These are phyloP conservation scores for Hymenoscyphus scutula DNA, from an alignment of 2,329 filamentous ascomycete genomes.

Conservation along the genomic window DNA sequence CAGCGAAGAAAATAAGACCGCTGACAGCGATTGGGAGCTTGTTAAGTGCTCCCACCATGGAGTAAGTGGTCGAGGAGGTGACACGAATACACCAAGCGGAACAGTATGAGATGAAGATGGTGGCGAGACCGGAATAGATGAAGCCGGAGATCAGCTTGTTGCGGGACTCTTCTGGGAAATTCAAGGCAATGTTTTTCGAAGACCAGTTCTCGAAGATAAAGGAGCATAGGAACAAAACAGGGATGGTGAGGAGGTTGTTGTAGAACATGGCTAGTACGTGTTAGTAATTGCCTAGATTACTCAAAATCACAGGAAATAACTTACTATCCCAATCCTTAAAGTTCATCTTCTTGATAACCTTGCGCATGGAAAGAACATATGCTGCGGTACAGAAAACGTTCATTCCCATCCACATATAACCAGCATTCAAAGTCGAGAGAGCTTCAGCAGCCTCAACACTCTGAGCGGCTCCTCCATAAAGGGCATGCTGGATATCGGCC, in stretches of 20 bases:
- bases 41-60: constrained; percentile 97
- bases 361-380: constrained; percentile 90
- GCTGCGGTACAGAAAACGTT: constrained; percentile 94
- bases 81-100: constrained; percentile 98
- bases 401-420: constrained; percentile 96
- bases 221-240: constrained; percentile 79
- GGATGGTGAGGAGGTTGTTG: constrained; percentile 97
- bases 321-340: constrained; percentile 99
- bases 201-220: constrained; percentile 92
- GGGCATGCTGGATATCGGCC: constrained; percentile 89
- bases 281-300: constrained; percentile 33
- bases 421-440: constrained; percentile 86
- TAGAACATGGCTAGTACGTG: constrained; percentile 86
- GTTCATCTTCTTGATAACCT: constrained; percentile 98
- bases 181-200: constrained; percentile 72
- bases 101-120: constrained; percentile 99
- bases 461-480: constrained; percentile 45
- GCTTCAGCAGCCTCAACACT: constrained; percentile 63
- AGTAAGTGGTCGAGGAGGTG: constrained; percentile 96
- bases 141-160: constrained; percentile 82
- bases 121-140: constrained; percentile 88
- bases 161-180: constrained; percentile 82
- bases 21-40: constrained; percentile 94
- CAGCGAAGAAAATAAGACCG: constrained; percentile 92
- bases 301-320: constrained; percentile 41